Conservation (phyloP, 2,329 filamentous ascomycete genomes). For the Cylindrodendrum hubeiense region DNA sequence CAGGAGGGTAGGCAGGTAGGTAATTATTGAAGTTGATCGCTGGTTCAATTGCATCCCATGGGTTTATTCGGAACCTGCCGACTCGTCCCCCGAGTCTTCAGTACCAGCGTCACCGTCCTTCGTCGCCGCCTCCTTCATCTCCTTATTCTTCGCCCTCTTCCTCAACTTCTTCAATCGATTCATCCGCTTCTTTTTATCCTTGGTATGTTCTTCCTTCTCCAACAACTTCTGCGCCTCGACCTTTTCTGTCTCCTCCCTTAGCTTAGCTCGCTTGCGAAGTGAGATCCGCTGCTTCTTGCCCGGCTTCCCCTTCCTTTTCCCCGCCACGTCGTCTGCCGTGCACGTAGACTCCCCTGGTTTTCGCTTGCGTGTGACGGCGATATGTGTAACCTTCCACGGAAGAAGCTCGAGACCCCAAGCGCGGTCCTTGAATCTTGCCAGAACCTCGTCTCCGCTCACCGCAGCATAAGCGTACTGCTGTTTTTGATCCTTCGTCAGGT, state of each 20-base stretch:
- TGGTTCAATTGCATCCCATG: too few relatives aligned
- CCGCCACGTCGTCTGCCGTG: constrained; percentile 31
- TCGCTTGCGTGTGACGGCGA: constrained; percentile 52
- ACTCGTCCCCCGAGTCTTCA: constrained; percentile 34
- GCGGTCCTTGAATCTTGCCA: constrained; percentile 56
- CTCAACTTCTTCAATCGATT: constrained; percentile 72
- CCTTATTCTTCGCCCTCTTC: constrained; percentile 68
- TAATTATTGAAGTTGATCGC: neutral
- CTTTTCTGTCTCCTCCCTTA: constrained; percentile 55
- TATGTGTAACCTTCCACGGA: constrained; percentile 68
- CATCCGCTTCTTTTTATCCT: constrained; percentile 72
- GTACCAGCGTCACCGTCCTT: constrained; percentile 39
- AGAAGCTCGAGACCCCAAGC: constrained; percentile 71
- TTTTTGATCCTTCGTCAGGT: constrained; percentile 52
- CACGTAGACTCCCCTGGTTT: constrained; percentile 23
- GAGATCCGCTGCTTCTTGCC: constrained; percentile 72
- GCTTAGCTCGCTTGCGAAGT: constrained; percentile 59
- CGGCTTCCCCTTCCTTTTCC: constrained; percentile 56
- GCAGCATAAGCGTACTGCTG: constrained; percentile 60
- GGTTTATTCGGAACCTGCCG: constrained; percentile 30
- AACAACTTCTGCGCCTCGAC: constrained; percentile 53
- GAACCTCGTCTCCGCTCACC: constrained; percentile 64
- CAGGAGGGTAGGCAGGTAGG: too few relatives aligned
- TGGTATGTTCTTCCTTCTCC: constrained; percentile 67
- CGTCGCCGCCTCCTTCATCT: constrained; percentile 59